Evolutionary conservation across 371 early-diverging fungal species (phyloP).

Genomic region (Mucor lusitanicus): DNA sequence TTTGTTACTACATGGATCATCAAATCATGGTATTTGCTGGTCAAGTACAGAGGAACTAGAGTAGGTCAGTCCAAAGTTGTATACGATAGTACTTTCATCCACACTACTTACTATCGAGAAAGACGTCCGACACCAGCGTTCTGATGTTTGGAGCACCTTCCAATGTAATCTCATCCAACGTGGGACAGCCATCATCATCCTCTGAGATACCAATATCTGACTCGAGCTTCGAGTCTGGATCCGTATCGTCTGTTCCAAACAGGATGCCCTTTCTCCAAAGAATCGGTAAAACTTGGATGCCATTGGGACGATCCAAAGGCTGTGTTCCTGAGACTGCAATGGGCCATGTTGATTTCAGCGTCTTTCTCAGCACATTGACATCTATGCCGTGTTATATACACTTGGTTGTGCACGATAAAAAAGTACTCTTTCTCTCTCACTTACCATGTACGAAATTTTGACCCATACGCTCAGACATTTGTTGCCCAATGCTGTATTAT

Average conservation of each 20-base stretch:
- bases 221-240: conserved; percentile 43
- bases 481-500: conserved; percentile 85
- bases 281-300: conserved; percentile 85
- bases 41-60: conserved; percentile 81
- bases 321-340: conserved; percentile 29
- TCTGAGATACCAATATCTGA: conserved; percentile 59
- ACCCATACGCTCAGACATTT: conserved; percentile 75
- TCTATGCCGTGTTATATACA: conserved; percentile 48
- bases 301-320: conserved; percentile 41
- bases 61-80: background rate
- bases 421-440: background rate
- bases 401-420: background rate
- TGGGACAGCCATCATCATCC: conserved; percentile 64
- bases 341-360: conserved; percentile 62
- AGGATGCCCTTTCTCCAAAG: conserved; percentile 81
- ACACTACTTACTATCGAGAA: conserved; percentile 77
- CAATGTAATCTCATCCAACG: conserved; percentile 76
- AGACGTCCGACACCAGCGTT: conserved; percentile 79
- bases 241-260: conserved; percentile 65
- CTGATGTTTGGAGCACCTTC: conserved; percentile 85
- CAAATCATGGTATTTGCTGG: conserved; percentile 75
- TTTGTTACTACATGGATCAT: conserved; percentile 76
- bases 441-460: conserved; percentile 76
- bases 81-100: background rate
- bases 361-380: conserved; percentile 72